phyloP scores from a whole-genome alignment of 169 alveolate genomes.

The Amoebophrya sp. region DNA sequence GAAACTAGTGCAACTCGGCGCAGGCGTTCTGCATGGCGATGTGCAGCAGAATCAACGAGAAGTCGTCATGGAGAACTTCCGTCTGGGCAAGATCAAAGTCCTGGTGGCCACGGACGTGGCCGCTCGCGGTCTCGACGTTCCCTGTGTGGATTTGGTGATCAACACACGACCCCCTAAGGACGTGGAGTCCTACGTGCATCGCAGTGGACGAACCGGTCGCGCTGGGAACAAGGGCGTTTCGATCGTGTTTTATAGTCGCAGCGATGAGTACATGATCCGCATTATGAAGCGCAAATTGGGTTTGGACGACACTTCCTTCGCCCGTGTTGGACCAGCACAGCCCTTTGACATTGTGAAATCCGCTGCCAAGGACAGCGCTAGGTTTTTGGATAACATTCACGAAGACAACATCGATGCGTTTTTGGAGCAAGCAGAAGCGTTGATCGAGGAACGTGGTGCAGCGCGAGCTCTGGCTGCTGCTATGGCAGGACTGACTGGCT shows the following conservation, averaged over 20 bases:
- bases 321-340: not conserved
- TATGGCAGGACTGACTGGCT: slow-evolving; percentile 44
- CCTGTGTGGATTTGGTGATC: slow-evolving; percentile 43
- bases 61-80: slow-evolving; percentile 40
- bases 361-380: slow-evolving; percentile 40
- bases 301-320: too few relatives aligned
- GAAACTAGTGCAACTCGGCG: slow-evolving; percentile 40
- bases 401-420: slow-evolving; percentile 44
- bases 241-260: slow-evolving; percentile 34
- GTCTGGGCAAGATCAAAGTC: slow-evolving; percentile 33
- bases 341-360: slow-evolving; percentile 38
- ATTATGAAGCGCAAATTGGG: not conserved
- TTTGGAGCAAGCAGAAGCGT: slow-evolving; percentile 32
- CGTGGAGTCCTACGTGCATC: slow-evolving; percentile 43
- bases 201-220: slow-evolving; percentile 43
- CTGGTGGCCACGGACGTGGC: slow-evolving; percentile 48
- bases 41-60: slow-evolving; percentile 39
- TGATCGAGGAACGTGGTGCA: slow-evolving; percentile 33
- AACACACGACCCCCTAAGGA: slow-evolving; percentile 45
- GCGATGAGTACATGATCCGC: slow-evolving; percentile 41
- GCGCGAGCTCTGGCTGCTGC: slow-evolving; percentile 40
- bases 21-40: slow-evolving; percentile 47
- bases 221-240: slow-evolving; percentile 42
- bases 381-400: slow-evolving; percentile 38
- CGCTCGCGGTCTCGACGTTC: slow-evolving; percentile 48